Conservation (phyloP, 305 asterid genomes). For the Fraxinus angustifolia region DNA sequence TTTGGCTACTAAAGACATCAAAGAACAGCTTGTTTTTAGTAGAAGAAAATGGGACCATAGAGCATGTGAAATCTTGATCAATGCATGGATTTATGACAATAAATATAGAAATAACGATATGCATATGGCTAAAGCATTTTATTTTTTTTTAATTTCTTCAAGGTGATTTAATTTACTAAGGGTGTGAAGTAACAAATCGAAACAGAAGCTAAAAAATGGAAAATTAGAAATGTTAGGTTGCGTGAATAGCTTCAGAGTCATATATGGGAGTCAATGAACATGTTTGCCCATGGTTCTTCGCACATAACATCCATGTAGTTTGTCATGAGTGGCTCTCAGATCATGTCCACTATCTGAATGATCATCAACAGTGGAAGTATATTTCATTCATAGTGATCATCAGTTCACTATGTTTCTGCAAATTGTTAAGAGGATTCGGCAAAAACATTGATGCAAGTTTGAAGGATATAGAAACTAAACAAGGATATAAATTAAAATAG, state of each 20-base stretch:
- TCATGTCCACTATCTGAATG: background rate
- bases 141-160: background rate
- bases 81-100: background rate
- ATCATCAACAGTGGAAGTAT: background rate
- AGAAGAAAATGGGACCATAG: background rate
- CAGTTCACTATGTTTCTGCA: background rate
- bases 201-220: background rate
- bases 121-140: background rate
- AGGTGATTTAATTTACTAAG: background rate
- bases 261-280: background rate
- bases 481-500: background rate
- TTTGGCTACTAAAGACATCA: background rate
- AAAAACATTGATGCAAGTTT: background rate
- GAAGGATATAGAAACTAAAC: constrained; percentile 7
- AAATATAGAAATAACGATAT: background rate
- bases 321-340: background rate
- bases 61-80: background rate
- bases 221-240: background rate
- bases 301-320: background rate
- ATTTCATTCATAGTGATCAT: background rate
- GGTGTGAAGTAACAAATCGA: background rate
- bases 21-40: background rate
- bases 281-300: background rate
- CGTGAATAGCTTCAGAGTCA: background rate
- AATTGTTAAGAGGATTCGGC: background rate